Conservation (phyloP, 768 basidiomycete genomes). For the Xerocomellus intermedius region DNA sequence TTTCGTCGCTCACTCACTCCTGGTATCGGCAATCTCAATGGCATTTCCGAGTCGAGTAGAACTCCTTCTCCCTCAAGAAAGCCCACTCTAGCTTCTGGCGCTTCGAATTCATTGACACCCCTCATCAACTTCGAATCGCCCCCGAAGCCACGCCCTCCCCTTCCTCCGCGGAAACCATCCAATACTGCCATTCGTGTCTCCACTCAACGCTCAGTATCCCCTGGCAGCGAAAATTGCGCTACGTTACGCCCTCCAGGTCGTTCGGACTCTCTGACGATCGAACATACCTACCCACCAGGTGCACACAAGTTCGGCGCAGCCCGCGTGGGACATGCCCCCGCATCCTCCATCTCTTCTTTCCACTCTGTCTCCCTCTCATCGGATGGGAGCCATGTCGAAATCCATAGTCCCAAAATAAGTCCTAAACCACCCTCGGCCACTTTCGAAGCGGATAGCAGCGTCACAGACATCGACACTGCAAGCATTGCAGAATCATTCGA, state of each 20-base stretch:
- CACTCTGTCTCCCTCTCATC: conserved; percentile 82
- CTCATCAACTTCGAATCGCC: conserved; percentile 60
- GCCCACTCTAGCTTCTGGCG: background rate
- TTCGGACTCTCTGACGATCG: conserved; percentile 52
- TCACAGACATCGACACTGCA: conserved; percentile 46
- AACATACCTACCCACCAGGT: conserved; percentile 55
- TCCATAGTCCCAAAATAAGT: conserved; percentile 1
- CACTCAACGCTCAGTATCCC: conserved; percentile 24
- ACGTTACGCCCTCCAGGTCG: conserved; percentile 33
- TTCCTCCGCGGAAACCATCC: conserved; percentile 68
- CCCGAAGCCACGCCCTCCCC: conserved; percentile 49
- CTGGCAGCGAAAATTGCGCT: conserved; percentile 14
- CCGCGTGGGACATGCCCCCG: conserved; percentile 50
- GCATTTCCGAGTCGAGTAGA: conserved; percentile 22
- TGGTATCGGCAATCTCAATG: conserved; percentile 16
- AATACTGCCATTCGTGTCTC: conserved; percentile 44
- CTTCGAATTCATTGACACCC: conserved; percentile 32
- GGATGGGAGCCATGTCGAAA: conserved; percentile 40
- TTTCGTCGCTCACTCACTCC: conserved; percentile 8
- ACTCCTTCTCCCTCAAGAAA: conserved; percentile 22
- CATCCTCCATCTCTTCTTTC: conserved; percentile 78
- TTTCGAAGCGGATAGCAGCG: conserved; percentile 39
- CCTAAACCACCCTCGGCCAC: conserved; percentile 47
- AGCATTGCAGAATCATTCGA: conserved; percentile 76
- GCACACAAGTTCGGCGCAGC: conserved; percentile 34